Percentiles rank a stretch among this genome's conserved stretches.
Evolutionary conservation across 139 green algal species (phyloP).

Genomic region (Tetraselmis chui): DNA sequence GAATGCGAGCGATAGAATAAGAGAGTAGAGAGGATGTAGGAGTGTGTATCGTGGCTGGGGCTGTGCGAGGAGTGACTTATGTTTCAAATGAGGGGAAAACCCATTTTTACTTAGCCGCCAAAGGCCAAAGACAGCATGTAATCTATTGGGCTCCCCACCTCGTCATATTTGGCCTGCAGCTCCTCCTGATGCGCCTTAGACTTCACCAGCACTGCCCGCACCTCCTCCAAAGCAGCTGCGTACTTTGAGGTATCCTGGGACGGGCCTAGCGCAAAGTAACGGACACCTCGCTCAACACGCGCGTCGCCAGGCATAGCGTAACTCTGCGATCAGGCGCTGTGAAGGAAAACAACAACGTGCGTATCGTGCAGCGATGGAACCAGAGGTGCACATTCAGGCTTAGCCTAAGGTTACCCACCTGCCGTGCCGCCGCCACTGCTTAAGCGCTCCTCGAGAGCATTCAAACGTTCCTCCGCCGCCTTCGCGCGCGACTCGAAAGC

Average conservation of each 20-base stretch:
- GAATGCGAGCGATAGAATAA: no score
- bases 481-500: constrained; percentile 6
- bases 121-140: no score
- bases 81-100: no score
- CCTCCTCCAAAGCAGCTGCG: not conserved
- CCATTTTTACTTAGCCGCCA: no score
- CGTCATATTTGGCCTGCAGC: not conserved
- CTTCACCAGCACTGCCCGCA: not conserved
- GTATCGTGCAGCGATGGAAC: not conserved
- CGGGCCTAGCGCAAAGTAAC: not conserved
- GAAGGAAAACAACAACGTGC: not conserved
- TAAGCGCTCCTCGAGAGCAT: not conserved
- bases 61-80: no score
- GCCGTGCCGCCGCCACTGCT: no score
- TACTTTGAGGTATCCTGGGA: not conserved
- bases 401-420: not conserved
- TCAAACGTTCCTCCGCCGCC: constrained; percentile 5
- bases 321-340: not conserved
- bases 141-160: not conserved
- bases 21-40: no score
- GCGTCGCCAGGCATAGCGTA: no score
- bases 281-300: not conserved
- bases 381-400: not conserved
- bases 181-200: not conserved
- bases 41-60: no score